phyloP scores from a whole-genome alignment of 495 filamentous ascomycete genomes.

The Amniculicola lignicola region DNA sequence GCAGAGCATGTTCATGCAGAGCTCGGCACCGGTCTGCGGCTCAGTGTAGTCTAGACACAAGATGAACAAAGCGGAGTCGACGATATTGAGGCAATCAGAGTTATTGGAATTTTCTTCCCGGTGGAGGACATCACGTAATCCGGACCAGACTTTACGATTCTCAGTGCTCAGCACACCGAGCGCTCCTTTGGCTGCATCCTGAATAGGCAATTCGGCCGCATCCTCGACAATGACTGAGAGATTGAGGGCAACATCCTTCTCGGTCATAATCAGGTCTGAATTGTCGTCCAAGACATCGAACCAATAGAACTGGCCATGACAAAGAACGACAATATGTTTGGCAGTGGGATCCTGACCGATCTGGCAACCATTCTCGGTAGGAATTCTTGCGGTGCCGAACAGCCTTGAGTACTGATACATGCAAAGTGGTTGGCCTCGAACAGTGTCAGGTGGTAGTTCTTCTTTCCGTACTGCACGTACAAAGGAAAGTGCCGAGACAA shows the following conservation, averaged over 20 bases:
- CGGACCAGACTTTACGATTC: conserved; percentile 94
- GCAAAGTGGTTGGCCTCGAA: conserved; percentile 77
- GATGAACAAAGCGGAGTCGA: conserved; percentile 90
- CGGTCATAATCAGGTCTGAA: conserved; percentile 92
- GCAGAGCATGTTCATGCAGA: conserved; percentile 98
- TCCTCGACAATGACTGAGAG: conserved; percentile 90
- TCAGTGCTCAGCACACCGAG: conserved; percentile 93
- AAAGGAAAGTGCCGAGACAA: conserved; percentile 85
- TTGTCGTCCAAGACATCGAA: conserved; percentile 96
- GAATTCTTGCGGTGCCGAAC: conserved; percentile 92
- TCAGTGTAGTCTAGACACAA: conserved; percentile 91
- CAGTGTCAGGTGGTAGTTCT: conserved; percentile 84
- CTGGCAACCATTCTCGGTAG: conserved; percentile 91
- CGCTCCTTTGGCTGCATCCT: conserved; percentile 90
- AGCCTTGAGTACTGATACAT: conserved; percentile 98
- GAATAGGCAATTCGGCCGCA: conserved; percentile 80
- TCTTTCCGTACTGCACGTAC: conserved; percentile 90
- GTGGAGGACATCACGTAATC: conserved; percentile 82
- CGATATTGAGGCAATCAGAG: conserved; percentile 86
- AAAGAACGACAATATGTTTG: conserved; percentile 91
- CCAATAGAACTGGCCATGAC: conserved; percentile 97
- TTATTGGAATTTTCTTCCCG: conserved; percentile 87
- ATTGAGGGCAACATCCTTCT: conserved; percentile 90
- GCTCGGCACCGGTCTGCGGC: conserved; percentile 69
- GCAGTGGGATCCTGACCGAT: conserved; percentile 88